A percentile compares a stretch with the other conserved stretches of the same genome.
Conservation (phyloP, 257 asterid genomes). For the Ajuga chamaepitys region DNA sequence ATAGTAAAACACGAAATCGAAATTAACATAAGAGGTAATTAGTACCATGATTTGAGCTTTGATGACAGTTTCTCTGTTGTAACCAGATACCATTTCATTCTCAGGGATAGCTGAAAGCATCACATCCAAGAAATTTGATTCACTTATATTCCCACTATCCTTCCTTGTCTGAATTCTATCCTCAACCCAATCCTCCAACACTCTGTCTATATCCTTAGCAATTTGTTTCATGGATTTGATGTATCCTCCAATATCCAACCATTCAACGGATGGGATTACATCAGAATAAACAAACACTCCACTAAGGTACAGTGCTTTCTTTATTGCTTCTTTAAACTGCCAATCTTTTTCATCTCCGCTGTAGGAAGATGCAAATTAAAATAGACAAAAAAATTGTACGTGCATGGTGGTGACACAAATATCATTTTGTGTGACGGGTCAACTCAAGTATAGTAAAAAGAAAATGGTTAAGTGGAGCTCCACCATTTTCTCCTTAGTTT, state of each 20-base stretch:
- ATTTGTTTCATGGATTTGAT: slow-evolving; percentile 37
- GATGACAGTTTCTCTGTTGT: slow-evolving; percentile 32
- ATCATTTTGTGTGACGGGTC: too few relatives aligned
- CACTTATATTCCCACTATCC: not conserved
- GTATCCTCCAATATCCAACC: slow-evolving; percentile 58
- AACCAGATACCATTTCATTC: slow-evolving; percentile 17
- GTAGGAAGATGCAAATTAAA: not conserved
- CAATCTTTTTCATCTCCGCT: slow-evolving; percentile 4
- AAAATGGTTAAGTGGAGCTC: too few relatives aligned
- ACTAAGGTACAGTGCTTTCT: slow-evolving; percentile 29
- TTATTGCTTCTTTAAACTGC: slow-evolving; percentile 30
- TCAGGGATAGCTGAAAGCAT: slow-evolving; percentile 37
- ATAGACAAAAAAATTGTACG: not conserved
- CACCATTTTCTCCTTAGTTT: too few relatives aligned
- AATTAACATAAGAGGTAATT: not conserved
- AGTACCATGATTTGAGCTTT: slow-evolving; percentile 46
- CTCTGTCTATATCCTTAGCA: slow-evolving; percentile 28
- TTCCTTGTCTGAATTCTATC: slow-evolving; percentile 28
- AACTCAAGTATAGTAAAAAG: too few relatives aligned
- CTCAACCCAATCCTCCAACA: slow-evolving; percentile 36
- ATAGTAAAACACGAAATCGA: not conserved
- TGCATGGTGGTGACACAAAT: too few relatives aligned
- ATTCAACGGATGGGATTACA: slow-evolving; percentile 41
- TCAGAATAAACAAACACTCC: slow-evolving; percentile 54
- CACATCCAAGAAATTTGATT: slow-evolving; percentile 40